Evolutionary conservation across 1,139 yeast genomes (phyloP), one percentile per base, ranked within the genome.

Genomic region (Hyphopichia khmerensis): DNA sequence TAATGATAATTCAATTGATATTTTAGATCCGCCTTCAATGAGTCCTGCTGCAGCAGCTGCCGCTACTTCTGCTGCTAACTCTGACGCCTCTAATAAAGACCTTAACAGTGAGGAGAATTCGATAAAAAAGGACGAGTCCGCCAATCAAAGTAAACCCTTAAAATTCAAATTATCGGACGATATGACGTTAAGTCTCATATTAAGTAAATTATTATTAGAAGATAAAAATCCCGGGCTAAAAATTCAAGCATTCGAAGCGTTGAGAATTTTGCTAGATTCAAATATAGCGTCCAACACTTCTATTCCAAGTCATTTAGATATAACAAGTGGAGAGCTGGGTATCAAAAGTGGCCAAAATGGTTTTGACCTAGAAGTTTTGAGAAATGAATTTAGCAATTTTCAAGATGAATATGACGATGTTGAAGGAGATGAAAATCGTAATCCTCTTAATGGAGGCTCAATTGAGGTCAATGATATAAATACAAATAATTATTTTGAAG

Each of bases 191-290:
- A 66, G 87, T 32, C 62, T 72, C 13, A 77, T 85, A 7, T 64
- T 91, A 36, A 75, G 87, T 1, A 75, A 80, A 37, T 72, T 90
- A 26, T 62, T 91, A 21, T 64, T 84, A 3, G 72, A 75, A 21
- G 96, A 87, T 47, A 68, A 72, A 31, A 82, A 84, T 49, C 76
- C 84, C 6, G 96, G 96, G 0, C 65, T 90, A 40, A 84, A 87
- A 56, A 79, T 85, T 4, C 97, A 90, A 59, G 87, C 93, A 1
- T 81, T 80, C 47, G 96, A 90, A 62, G 96, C 96, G 0, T 65
- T 91, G 39, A 82, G 83, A 54, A 80, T 84, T 1, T 64, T 90
- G 33, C 67, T 89, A 14, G 93, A 86, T 54, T 82, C 89, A 1
- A 75, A 74, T 42, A 65, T 69, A 9, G 69, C 72, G 3, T 40